These are phyloP conservation scores for Leucocoprinus leucothites DNA, from an alignment of 768 basidiomycete species.

Conservation along the genomic window DNA sequence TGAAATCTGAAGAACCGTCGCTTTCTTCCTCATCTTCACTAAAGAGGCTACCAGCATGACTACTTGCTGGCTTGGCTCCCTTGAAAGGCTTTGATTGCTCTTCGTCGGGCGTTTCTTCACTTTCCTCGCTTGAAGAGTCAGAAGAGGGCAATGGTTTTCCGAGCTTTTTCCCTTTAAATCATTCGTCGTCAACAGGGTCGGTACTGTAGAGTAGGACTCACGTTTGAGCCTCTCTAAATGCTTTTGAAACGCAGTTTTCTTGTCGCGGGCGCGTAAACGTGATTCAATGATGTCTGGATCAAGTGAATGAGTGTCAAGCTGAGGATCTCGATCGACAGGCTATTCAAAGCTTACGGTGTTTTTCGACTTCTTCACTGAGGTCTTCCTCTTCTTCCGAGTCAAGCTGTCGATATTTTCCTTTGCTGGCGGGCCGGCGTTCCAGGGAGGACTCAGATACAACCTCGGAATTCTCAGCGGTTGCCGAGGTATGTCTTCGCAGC, in stretches of 20 bases:
- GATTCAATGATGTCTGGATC: conserved; percentile 56
- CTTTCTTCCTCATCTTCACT: conserved; percentile 35
- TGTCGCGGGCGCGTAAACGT: conserved; percentile 61
- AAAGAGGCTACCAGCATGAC: conserved; percentile 33
- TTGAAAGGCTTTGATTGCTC: conserved; percentile 38
- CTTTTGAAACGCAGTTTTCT: conserved; percentile 56
- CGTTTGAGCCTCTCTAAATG: conserved; percentile 67
- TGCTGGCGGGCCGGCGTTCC: background rate
- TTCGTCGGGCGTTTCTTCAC: conserved; percentile 36
- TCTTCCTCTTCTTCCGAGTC: conserved; percentile 36
- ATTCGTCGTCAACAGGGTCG: background rate
- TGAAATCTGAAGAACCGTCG: conserved; percentile 41
- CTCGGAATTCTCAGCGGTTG: background rate
- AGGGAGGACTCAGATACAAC: background rate
- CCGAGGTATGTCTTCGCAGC: conserved; percentile 5
- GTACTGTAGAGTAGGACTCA: conserved; percentile 26
- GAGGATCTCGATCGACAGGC: background rate
- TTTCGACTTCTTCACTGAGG: conserved; percentile 13
- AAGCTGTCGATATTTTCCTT: background rate
- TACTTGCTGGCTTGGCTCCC: conserved; percentile 39
- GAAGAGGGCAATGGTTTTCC: conserved; percentile 13
- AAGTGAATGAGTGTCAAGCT: background rate
- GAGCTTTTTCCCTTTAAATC: conserved; percentile 18
- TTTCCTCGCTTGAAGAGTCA: conserved; percentile 11
- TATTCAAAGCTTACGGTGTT: conserved; percentile 8